phyloP scores from a whole-genome alignment of 768 basidiomycete genomes.

The Leccinum imitatum region DNA sequence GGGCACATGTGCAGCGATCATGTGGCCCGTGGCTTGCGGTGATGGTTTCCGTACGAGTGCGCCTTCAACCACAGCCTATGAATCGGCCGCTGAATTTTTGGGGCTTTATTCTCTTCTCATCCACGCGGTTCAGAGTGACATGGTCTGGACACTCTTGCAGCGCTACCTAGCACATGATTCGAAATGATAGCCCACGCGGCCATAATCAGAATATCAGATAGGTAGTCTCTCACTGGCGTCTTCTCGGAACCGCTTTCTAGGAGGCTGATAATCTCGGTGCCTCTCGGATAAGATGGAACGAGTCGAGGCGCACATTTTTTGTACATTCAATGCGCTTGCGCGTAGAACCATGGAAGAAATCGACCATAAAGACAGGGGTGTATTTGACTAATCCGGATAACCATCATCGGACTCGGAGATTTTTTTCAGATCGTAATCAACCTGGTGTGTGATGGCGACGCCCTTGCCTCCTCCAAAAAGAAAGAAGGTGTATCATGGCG shows the following conservation, averaged over 20 bases:
- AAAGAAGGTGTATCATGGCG: conserved; percentile 76
- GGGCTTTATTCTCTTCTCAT: not conserved
- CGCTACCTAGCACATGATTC: no score
- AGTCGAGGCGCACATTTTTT: no score
- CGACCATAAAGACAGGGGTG: not conserved
- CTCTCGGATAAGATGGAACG: no score
- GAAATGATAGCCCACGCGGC: not conserved
- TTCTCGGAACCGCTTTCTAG: not conserved
- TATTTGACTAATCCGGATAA: not conserved
- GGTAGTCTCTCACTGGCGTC: not conserved
- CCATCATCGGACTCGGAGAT: not conserved
- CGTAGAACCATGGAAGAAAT: no score
- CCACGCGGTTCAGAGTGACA: not conserved
- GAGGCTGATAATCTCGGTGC: not conserved
- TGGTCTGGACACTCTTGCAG: no score
- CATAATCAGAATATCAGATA: not conserved
- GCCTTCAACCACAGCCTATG: no score
- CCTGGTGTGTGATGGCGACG: conserved; percentile 61
- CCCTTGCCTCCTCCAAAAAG: conserved; percentile 88
- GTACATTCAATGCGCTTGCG: no score
- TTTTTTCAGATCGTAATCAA: not conserved
- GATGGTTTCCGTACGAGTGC: not conserved
- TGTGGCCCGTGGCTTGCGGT: not conserved
- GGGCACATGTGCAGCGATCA: conserved; percentile 18
- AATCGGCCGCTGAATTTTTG: not conserved